phyloP scores from a whole-genome alignment of 805 yeast species.

The Metschnikowia dekortorum region DNA sequence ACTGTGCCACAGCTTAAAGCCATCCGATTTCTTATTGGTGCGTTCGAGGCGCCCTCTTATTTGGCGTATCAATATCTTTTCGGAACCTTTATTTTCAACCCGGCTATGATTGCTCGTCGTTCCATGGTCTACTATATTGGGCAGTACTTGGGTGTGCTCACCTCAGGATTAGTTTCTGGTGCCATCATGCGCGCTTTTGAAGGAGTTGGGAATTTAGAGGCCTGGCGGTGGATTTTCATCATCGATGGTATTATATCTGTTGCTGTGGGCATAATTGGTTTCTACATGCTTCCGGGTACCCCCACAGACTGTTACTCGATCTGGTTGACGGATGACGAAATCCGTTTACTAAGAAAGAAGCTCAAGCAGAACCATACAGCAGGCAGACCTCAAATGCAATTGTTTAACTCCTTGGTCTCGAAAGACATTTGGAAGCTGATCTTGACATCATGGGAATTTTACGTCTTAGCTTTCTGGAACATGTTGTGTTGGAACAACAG shows the following conservation, averaged over 20 bases:
- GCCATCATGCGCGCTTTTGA: conserved; percentile 15
- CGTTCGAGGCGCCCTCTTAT: conserved; percentile 25
- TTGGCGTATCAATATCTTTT: conserved; percentile 25
- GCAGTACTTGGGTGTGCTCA: conserved; percentile 27
- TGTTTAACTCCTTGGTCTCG: conserved; percentile 14
- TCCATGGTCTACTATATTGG: conserved; percentile 26
- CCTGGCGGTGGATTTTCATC: conserved; percentile 18
- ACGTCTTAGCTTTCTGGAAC: conserved; percentile 50
- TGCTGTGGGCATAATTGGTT: conserved; percentile 15
- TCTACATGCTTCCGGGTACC: conserved; percentile 20
- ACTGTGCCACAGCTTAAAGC: conserved; percentile 21
- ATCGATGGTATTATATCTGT: conserved; percentile 16
- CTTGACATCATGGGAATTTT: conserved; percentile 56
- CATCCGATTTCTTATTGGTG: conserved; percentile 23
- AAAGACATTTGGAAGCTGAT: conserved; percentile 48
- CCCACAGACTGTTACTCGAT: conserved; percentile 17
- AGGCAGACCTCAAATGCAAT: conserved; percentile 14
- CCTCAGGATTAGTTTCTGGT: conserved; percentile 26
- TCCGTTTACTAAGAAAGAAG: conserved; percentile 34
- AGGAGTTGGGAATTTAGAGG: conserved; percentile 12
- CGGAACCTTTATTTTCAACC: conserved; percentile 23
- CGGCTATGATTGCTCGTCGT: conserved; percentile 22
- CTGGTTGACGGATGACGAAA: conserved; percentile 17
- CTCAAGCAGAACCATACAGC: conserved; percentile 17
- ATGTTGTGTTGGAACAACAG: conserved; percentile 61